Evolutionary conservation across 1,284 basidiomycete genomes (phyloP), one percentile per base, ranked within the genome.

Genomic region (Malassezia obtusa): DNA sequence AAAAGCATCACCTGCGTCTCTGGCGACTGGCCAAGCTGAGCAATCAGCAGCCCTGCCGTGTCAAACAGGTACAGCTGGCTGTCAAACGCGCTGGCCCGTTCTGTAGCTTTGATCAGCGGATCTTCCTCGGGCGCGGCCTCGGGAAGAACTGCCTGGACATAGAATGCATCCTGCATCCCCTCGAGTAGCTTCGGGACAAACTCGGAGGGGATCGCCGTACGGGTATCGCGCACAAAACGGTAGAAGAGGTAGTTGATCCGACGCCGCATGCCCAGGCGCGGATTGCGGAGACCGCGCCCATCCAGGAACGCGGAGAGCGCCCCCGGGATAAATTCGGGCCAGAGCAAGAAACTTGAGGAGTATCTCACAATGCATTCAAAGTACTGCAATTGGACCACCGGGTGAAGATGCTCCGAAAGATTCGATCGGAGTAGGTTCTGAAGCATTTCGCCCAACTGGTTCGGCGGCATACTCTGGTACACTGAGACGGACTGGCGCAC

Each of bases 1-100:
- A 72, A 57, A 25, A 91, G 76, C 14, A 79, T 76, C 7, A 84
- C 79, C 61, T 88, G 85, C 63, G 85, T 82, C n/a, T 84, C 80
- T 0, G 79, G 77, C 8, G 77, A 76, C 54, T 81, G 83, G 72
- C 78, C 84, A 33, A 89, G 77, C 39, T 89, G 77, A 17, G 87
- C 87, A 50, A 89, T 81, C 35, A 98, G 80, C 19, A 82, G 84
- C 14, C 94, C 95, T 37, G 84, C 81, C 0, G 89, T 85, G 76
- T 99, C 95, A 73, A 90, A 98, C 9, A 99, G 80, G 72, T 98
- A 91, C 10, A 96, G 79, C 75, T 99, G 94, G 30, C 89, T 83
- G 67, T 92, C 87, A 73, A 95, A 94, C 50, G 81, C 76, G 60
- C 81, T 79, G 2, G 85, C 80, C 57, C 82, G 81, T 33, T 82